A percentile compares a stretch with the other conserved stretches of the same genome.
Evolutionary conservation across 495 filamentous ascomycete species (phyloP).

Genomic region (Lineolata rhizophorae): DNA sequence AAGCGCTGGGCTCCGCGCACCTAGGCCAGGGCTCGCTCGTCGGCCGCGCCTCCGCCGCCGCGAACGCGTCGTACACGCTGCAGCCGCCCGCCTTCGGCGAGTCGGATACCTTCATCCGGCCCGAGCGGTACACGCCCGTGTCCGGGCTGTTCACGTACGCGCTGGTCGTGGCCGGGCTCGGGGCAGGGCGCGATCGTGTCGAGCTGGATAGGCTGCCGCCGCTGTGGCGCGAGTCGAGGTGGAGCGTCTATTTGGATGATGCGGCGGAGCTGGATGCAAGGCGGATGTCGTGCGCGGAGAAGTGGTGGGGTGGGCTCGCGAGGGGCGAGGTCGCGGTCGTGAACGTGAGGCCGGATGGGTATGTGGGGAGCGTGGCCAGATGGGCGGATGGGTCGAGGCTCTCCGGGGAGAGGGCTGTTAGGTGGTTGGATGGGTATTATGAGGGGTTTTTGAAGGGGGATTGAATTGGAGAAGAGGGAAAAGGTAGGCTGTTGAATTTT

Average conservation of each 20-base stretch:
- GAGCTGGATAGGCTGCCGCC: slow-evolving; percentile 39
- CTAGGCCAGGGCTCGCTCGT: slow-evolving; percentile 22
- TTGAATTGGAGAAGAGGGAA: too few relatives aligned
- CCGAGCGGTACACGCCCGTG: slow-evolving; percentile 36
- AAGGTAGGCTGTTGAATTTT: too few relatives aligned
- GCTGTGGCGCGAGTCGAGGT: slow-evolving; percentile 33
- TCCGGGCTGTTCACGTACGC: slow-evolving; percentile 37
- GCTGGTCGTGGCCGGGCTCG: slow-evolving; percentile 28
- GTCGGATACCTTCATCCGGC: slow-evolving; percentile 33
- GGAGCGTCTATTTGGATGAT: slow-evolving; percentile 47
- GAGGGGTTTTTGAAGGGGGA: slow-evolving; percentile 24
- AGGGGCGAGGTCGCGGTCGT: slow-evolving; percentile 31
- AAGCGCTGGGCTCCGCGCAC: slow-evolving; percentile 26
- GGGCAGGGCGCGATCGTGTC: slow-evolving; percentile 32
- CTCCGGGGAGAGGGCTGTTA: slow-evolving; percentile 22
- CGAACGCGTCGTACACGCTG: slow-evolving; percentile 29
- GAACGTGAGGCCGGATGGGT: slow-evolving; percentile 45
- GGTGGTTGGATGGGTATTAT: slow-evolving; percentile 40
- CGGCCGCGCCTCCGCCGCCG: slow-evolving; percentile 23
- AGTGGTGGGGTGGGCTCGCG: slow-evolving; percentile 36
- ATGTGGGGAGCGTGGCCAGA: slow-evolving; percentile 34
- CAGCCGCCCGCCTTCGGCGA: slow-evolving; percentile 25
- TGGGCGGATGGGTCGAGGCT: slow-evolving; percentile 27
- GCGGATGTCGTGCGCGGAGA: slow-evolving; percentile 28
- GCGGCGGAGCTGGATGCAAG: slow-evolving; percentile 21